Conservation (phyloP, 331 rosid species). For the Cucumis variabilis region DNA sequence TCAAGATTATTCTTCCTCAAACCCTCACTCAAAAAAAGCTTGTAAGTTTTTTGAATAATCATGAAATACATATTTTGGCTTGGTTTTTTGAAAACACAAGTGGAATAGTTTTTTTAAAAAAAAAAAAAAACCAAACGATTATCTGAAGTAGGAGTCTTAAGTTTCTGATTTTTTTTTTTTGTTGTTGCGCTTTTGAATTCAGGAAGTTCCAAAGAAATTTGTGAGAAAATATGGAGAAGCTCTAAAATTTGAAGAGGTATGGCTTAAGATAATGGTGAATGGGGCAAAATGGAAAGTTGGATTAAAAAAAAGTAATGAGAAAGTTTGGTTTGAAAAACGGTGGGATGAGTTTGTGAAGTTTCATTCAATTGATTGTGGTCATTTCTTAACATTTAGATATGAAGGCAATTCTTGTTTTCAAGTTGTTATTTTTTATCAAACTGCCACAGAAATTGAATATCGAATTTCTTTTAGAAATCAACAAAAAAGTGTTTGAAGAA, state of each 20-base stretch:
- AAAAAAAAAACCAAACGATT: no score
- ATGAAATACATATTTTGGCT: no score
- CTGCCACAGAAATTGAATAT: slow-evolving; percentile 47
- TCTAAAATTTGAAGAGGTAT: neutral
- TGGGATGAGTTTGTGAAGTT: slow-evolving; percentile 43
- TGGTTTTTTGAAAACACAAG: no score
- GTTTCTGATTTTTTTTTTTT: neutral
- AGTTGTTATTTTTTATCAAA: slow-evolving; percentile 45
- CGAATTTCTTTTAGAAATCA: slow-evolving; percentile 10
- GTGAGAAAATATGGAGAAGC: neutral
- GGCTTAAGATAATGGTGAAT: neutral
- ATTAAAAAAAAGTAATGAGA: slow-evolving; percentile 26
- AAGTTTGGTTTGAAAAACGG: slow-evolving; percentile 34
- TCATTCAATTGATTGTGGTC: slow-evolving; percentile 39
- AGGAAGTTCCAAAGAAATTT: slow-evolving; percentile 1
- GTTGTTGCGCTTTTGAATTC: neutral
- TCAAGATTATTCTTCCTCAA: neutral
- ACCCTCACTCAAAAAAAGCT: neutral
- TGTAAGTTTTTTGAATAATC: neutral
- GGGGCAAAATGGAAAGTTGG: slow-evolving; percentile 42
- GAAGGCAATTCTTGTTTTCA: slow-evolving; percentile 41
- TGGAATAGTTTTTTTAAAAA: no score
- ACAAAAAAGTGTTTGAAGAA: no score
- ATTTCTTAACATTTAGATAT: slow-evolving; percentile 41
- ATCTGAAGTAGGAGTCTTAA: no score